phyloP scores from a whole-genome alignment of 2,329 filamentous ascomycete genomes.

The Fusarium euwallaceae region DNA sequence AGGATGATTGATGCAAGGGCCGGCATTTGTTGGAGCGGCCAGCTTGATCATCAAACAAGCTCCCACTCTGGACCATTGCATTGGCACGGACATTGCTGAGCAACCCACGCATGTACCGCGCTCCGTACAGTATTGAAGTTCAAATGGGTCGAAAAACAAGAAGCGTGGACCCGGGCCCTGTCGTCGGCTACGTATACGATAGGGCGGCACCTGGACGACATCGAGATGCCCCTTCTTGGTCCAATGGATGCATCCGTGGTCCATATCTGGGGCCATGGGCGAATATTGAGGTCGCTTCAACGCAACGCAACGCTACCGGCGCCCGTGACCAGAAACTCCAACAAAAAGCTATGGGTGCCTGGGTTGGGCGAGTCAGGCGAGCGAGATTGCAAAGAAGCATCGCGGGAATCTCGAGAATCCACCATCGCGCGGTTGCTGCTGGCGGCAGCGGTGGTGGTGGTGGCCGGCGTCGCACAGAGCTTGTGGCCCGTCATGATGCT shows the following conservation, averaged over 20 bases:
- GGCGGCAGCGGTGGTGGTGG: neutral
- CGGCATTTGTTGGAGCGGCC: neutral
- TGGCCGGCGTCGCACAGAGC: conserved; percentile 28
- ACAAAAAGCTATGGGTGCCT: conserved; percentile 13
- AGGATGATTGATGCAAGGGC: conserved; percentile 30
- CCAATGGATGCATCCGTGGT: conserved; percentile 39
- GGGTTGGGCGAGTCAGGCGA: conserved; percentile 8
- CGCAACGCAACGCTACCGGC: conserved; percentile 34
- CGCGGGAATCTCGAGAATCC: conserved; percentile 4
- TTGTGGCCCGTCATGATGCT: conserved; percentile 28
- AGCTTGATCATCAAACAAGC: neutral
- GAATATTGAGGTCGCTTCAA: conserved; percentile 32
- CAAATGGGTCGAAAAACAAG: conserved; percentile 35
- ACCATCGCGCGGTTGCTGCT: conserved; percentile 5
- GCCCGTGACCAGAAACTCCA: conserved; percentile 28
- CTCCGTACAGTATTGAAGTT: conserved; percentile 26
- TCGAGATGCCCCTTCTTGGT: conserved; percentile 41
- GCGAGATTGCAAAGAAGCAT: conserved; percentile 8
- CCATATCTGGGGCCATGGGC: conserved; percentile 37
- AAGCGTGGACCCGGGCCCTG: conserved; percentile 37
- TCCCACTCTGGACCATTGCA: conserved; percentile 4
- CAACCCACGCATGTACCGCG: conserved; percentile 9
- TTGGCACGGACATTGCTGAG: conserved; percentile 30
- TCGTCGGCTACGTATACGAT: conserved; percentile 40
- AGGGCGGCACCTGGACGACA: conserved; percentile 41